These are phyloP conservation scores for Trypanosoma brucei DNA, from an alignment of 208 protist species.

Conservation along the genomic window DNA sequence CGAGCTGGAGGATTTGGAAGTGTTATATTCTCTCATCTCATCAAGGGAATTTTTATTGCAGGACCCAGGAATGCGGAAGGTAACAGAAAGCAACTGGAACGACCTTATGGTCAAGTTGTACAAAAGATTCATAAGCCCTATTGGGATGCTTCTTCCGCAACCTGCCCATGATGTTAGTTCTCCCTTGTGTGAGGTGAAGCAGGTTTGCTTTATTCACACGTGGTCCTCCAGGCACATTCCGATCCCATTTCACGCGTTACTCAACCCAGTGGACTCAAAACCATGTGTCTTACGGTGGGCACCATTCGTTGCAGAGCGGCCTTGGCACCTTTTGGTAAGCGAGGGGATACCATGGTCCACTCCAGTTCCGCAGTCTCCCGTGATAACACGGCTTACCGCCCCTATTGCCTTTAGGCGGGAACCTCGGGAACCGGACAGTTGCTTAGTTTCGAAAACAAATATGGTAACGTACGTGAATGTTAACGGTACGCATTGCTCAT, in stretches of 20 bases:
- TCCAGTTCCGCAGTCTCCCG: not conserved
- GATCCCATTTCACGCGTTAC: conserved; percentile 17
- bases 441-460: not conserved
- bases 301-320: conserved; percentile 11
- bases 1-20: conserved; percentile 17
- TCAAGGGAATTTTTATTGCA: conserved; percentile 3
- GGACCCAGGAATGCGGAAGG: not conserved
- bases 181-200: conserved; percentile 9
- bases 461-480: conserved; percentile 19
- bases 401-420: not conserved
- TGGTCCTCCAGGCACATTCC: conserved; percentile 4
- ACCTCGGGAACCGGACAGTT: not conserved
- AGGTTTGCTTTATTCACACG: conserved; percentile 22
- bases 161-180: conserved; percentile 32
- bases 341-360: conserved; percentile 17
- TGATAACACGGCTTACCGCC: conserved; percentile 13
- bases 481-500: conserved; percentile 7
- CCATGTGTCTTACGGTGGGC: conserved; percentile 21
- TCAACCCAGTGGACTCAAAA: not conserved
- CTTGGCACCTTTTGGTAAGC: conserved; percentile 20
- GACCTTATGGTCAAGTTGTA: conserved; percentile 43
- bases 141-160: conserved; percentile 45
- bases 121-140: conserved; percentile 48
- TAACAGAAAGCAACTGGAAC: conserved; percentile 30
- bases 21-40: conserved; percentile 4